Evolutionary conservation across 2,329 filamentous ascomycete genomes (phyloP).

Genomic region (Mollisiaceae sp.): DNA sequence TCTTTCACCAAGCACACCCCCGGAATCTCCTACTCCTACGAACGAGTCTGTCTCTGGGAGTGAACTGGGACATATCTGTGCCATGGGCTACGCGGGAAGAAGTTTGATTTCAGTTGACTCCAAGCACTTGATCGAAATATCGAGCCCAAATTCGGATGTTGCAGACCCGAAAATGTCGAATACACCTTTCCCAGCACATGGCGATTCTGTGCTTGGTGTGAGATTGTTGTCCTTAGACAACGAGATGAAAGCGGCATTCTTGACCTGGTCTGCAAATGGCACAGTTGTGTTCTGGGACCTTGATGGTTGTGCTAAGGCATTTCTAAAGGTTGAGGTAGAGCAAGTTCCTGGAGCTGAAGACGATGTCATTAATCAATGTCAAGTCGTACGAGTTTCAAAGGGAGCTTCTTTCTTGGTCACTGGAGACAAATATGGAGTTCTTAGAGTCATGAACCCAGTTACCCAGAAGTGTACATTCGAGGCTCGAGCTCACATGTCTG

Average conservation of each 20-base stretch:
- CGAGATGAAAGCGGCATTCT: constrained; percentile 70
- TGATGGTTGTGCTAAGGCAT: constrained; percentile 70
- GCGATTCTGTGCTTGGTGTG: constrained; percentile 75
- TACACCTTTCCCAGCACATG: constrained; percentile 63
- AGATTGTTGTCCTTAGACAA: constrained; percentile 66
- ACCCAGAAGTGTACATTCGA: constrained; percentile 68
- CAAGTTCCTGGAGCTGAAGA: constrained; percentile 57
- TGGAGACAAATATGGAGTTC: constrained; percentile 84
- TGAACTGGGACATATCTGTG: constrained; percentile 55
- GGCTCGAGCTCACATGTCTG: constrained; percentile 83
- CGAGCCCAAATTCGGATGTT: constrained; percentile 38
- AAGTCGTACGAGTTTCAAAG: constrained; percentile 62
- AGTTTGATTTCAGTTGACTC: constrained; percentile 78
- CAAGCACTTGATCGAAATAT: constrained; percentile 74
- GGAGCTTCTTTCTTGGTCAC: constrained; percentile 73
- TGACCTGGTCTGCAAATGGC: constrained; percentile 87
- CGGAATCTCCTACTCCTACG: constrained; percentile 38
- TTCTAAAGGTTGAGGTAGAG: constrained; percentile 72
- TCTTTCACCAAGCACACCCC: constrained; percentile 38
- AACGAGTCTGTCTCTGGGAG: constrained; percentile 24
- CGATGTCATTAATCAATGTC: constrained; percentile 62
- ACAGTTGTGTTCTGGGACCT: constrained; percentile 82
- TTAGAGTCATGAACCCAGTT: constrained; percentile 69
- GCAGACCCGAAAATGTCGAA: constrained; percentile 48
- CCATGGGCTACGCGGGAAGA: constrained; percentile 70